Evolutionary conservation across 176 grass and related monocot genomes (phyloP).

Genomic region (Areca catechu): DNA sequence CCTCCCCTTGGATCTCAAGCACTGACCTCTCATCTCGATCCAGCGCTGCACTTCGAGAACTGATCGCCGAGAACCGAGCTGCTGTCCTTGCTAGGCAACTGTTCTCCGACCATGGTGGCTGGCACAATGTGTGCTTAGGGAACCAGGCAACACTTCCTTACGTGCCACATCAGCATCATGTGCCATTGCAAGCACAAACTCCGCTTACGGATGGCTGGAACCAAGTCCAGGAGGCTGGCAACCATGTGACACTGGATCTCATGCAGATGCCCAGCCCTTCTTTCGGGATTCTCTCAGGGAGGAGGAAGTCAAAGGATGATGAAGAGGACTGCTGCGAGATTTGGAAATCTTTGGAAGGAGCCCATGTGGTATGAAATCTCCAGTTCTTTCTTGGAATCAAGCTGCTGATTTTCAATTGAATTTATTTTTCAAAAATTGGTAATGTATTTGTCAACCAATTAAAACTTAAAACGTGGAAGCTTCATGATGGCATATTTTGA

Average conservation of each 20-base stretch:
- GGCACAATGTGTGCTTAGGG: background rate
- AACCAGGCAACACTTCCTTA: background rate
- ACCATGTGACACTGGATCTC: conserved; percentile 66
- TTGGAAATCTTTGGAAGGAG: conserved; percentile 43
- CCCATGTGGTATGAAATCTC: conserved; percentile 36
- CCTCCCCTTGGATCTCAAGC: conserved; percentile 30
- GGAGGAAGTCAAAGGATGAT: conserved; percentile 22
- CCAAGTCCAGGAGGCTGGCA: conserved; percentile 10
- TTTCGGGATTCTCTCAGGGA: conserved; percentile 19
- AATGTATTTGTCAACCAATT: too few species aligned
- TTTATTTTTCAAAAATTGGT: too few species aligned
- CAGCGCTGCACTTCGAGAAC: conserved; percentile 64
- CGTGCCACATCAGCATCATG: conserved; percentile 21
- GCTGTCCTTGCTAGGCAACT: conserved; percentile 52
- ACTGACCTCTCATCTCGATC: conserved; percentile 44
- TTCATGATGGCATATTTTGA: too few species aligned
- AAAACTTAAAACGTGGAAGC: too few species aligned
- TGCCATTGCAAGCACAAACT: background rate
- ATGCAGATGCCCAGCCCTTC: conserved; percentile 45
- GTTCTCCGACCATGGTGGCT: conserved; percentile 27
- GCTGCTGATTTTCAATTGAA: too few species aligned
- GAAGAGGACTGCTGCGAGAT: conserved; percentile 45
- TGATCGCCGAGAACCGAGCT: conserved; percentile 84
- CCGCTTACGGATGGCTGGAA: conserved; percentile 6
- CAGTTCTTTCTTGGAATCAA: too few species aligned